Base-by-base conservation (phyloP, 2,329 filamentous ascomycete species). In the Pleomassaria siparia region DNA sequence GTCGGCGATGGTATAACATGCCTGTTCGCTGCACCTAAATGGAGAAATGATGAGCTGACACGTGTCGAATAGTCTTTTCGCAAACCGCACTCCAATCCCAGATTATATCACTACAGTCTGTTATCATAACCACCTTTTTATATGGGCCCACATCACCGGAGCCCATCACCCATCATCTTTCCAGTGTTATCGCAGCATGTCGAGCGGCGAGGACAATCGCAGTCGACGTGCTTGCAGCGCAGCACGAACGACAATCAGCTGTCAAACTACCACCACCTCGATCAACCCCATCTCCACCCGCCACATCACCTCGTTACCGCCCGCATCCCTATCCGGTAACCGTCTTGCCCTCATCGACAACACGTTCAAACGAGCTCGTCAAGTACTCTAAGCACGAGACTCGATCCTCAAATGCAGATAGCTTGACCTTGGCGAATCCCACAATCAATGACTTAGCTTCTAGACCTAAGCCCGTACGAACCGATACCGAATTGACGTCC, bases 131-230 rank as follows among this genome's bases (percentile, higher is more conserved):
- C 1, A 68, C 61, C 1, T 67, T 69, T 44, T 53, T 70, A 2
- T 70, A 70, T 43, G 67, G 67, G 6, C 67, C 67, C 16, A 63
- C 63, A 9, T 69, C 64, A 9, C 46, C 53, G 4, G 59, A 68
- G 13, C 51, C 66, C 11, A 63, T 69, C 43, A 62, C 62, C 10
- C 63, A 63, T 44, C 67, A 69, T 32, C 45, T 70, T 4, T 55
- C 56, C 5, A 64, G 54, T 16, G 48, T 70, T 11, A 51, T 62
- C n/a, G 56, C 55, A 25, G 64, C 66, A 21, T 70, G 65, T 3
- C 56, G 60, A 39, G 51, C 56, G 29, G 64, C 66, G 37, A 60
- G 62, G 8, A 60, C 54, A 3, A 46, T 56, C 10, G 49, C 60
- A 8, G 64, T 70, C 13, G 63, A 69, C 39, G 56, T 63, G 20